A percentile compares a stretch with the other conserved stretches of the same genome.
Evolutionary conservation across 768 basidiomycete species (phyloP).

Genomic region (Xerocomellus amylosporus): DNA sequence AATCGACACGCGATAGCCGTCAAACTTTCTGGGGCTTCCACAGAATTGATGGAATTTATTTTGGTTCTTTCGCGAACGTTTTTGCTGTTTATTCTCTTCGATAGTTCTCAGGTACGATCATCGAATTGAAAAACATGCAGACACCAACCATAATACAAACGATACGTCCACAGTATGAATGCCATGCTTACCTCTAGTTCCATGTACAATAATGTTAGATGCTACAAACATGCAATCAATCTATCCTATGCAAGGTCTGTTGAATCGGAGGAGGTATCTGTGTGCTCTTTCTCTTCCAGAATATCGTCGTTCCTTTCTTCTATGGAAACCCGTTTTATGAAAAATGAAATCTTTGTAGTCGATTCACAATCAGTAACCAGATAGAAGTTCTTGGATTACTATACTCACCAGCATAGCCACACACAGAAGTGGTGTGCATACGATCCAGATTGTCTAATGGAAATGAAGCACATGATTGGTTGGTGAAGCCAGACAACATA

Average conservation of each 20-base stretch:
- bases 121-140: background rate
- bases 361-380: constrained; percentile 9
- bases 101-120: background rate
- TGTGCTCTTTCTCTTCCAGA: constrained; percentile 20
- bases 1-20: constrained; percentile 12
- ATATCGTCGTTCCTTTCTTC: constrained; percentile 14
- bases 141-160: constrained; percentile 1
- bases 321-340: constrained; percentile 29
- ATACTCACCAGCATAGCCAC: constrained; percentile 57
- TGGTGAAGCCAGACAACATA: constrained; percentile 28
- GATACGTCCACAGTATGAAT: background rate
- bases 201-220: constrained; percentile 18
- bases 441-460: constrained; percentile 65
- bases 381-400: background rate
- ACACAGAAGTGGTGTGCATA: constrained; percentile 68
- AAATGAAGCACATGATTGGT: constrained; percentile 12
- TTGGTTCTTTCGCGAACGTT: background rate
- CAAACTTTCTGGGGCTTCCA: constrained; percentile 15
- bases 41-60: constrained; percentile 4
- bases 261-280: constrained; percentile 3
- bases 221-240: constrained; percentile 1
- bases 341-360: constrained; percentile 26
- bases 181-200: constrained; percentile 11
- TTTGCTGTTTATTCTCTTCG: background rate
- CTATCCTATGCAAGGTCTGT: constrained; percentile 12